Percentiles rank a stretch among this genome's conserved stretches.
Evolutionary conservation across 108 stramenopile species (phyloP).

Genomic region (Aurantiochytrium sp.): DNA sequence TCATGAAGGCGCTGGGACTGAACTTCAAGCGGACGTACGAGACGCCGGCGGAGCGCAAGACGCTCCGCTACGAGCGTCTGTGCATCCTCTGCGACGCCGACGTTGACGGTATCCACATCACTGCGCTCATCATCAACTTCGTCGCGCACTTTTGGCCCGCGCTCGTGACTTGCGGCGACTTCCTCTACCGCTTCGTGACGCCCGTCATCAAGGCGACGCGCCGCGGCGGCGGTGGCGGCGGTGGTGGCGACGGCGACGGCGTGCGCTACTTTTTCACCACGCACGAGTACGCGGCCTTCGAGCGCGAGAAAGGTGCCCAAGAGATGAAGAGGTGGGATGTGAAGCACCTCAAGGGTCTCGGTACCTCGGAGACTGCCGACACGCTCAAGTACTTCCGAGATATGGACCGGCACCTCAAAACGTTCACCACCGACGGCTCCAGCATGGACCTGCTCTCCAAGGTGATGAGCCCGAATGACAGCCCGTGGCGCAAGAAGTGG

Average conservation of each 20-base stretch:
- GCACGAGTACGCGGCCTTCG: background rate
- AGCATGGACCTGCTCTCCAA: background rate
- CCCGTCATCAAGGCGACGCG: background rate
- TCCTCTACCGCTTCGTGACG: background rate
- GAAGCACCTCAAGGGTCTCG: background rate
- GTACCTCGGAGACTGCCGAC: background rate
- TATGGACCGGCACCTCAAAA: background rate
- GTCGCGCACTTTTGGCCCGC: background rate
- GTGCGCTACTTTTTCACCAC: background rate
- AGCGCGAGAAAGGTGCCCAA: background rate
- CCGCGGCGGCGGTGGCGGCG: background rate
- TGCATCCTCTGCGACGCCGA: background rate
- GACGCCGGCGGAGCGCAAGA: background rate
- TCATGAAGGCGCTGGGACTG: background rate
- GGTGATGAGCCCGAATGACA: background rate
- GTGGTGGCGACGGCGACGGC: too few species aligned
- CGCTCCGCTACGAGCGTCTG: background rate
- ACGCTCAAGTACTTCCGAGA: background rate
- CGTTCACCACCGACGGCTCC: background rate
- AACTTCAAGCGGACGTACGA: background rate
- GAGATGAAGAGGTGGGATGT: background rate
- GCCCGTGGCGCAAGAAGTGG: background rate
- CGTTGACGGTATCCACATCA: background rate
- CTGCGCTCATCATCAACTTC: background rate
- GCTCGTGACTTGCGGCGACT: background rate